These are phyloP conservation scores for Panicum virgatum DNA, from an alignment of 202 grass and related monocot species.

Conservation along the genomic window DNA sequence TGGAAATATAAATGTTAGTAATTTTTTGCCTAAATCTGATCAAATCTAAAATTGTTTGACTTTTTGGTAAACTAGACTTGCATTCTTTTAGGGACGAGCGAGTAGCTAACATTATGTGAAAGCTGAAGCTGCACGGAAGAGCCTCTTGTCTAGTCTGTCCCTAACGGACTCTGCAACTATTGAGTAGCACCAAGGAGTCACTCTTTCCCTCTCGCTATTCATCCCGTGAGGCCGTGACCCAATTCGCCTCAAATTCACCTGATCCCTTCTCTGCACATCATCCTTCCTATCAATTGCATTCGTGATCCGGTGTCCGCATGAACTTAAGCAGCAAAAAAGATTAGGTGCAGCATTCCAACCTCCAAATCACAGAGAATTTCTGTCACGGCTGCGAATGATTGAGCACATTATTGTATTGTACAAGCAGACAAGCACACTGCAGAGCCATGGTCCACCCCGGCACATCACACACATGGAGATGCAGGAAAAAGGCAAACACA, in stretches of 20 bases:
- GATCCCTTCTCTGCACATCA: background rate
- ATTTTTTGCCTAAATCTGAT: no score
- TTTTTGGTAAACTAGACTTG: no score
- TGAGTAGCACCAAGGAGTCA: no score
- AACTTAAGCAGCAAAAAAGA: background rate
- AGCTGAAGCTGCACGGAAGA: conserved; percentile 1
- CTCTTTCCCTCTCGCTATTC: background rate
- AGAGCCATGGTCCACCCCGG: background rate
- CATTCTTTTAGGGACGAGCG: no score
- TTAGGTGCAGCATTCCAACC: background rate
- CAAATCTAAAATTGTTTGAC: no score
- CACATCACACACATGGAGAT: conserved; percentile 26
- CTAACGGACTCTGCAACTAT: background rate
- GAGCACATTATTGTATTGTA: background rate
- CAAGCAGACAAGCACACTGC: background rate
- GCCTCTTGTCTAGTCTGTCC: background rate
- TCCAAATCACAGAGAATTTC: background rate
- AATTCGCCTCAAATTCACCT: background rate
- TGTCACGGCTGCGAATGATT: conserved; percentile 4
- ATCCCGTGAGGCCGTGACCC: no score
- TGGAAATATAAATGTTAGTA: no score
- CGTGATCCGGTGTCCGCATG: background rate
- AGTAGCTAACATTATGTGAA: no score
- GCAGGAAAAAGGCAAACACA: conserved; percentile 5
- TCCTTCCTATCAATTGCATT: background rate